Evolutionary conservation across 2,329 filamentous ascomycete species (phyloP), one percentile per base, ranked within the genome.

Genomic region (Aureobasidium musti): DNA sequence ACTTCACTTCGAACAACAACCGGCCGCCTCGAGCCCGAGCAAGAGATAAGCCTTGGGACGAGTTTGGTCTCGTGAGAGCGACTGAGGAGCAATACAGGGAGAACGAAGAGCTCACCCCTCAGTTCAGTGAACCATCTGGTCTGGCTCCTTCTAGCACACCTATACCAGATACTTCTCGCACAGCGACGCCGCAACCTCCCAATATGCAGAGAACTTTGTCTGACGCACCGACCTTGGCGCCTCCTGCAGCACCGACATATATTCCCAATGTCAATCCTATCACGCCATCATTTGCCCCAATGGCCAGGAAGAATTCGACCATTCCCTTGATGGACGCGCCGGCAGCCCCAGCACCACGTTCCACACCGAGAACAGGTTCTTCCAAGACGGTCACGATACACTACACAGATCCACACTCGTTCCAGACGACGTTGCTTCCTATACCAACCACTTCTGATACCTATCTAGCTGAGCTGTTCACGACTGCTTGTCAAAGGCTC

Each of bases 1-100:
- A 91, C 23, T 95, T 94, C 72, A 91, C 91, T 0, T 87, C 85
- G 7, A 90, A 89, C 68, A 93, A 94, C 74, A 92, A 91, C 74
- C 83, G 87, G 65, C 88, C 84, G 33, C 84, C 82, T 61, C 80
- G 86, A 63, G 82, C 84, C 68, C 83, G 91, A 65, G 86, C 89
- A 67, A 88, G 90, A 70, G 90, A 89, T 26, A 91, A 89, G 73
- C 87, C 90, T 0, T 91, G 89, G 80, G 91, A 94, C 72, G 91
- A 95, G 71, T 94, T 96, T 77, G 91, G 89, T 14, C 81, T 96
- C 30, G 89, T 91, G 14, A 86, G 88, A 72, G 91, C 91, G 3
- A 88, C 86, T 1, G 82, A 86, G 67, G 84, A 84, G 13, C 88
- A 90, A 72, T 89, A 87, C 71, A 81, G 82, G 65, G 87, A 90